Conservation (phyloP, 2,329 filamentous ascomycete genomes). For the Fusarium siculi region DNA sequence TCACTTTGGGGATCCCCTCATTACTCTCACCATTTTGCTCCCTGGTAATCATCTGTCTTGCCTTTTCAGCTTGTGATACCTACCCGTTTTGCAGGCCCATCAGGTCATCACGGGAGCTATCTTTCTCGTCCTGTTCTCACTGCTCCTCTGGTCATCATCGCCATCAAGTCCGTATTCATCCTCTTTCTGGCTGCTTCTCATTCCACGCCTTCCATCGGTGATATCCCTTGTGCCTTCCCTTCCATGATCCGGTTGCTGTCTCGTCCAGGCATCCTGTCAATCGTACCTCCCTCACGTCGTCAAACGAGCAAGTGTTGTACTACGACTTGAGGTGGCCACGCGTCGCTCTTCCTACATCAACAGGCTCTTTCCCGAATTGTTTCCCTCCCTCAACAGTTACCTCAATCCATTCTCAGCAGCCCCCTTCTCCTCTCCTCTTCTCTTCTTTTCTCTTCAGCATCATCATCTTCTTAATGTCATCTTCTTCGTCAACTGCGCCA, state of each 20-base stretch:
- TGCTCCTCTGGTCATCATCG: background rate
- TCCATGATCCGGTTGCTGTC: background rate
- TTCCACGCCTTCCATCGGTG: background rate
- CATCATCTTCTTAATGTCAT: background rate
- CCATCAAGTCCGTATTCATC: background rate
- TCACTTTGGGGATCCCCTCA: background rate
- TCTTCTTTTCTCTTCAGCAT: background rate
- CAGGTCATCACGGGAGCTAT: no score
- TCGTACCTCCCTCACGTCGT: background rate
- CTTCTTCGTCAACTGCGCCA: background rate
- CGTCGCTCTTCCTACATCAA: background rate
- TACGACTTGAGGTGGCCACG: background rate
- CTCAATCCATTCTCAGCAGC: background rate
- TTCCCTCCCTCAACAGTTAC: background rate
- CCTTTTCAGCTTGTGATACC: fast-evolving
- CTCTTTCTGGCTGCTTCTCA: background rate
- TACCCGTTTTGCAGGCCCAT: background rate
- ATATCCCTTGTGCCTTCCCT: background rate
- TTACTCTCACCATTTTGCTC: background rate
- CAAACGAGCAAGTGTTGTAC: background rate
- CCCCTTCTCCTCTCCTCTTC: background rate
- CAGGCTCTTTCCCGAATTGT: background rate
- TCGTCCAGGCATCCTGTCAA: background rate
- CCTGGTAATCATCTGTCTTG: background rate
- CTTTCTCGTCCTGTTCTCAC: background rate